Evolutionary conservation across 2,329 filamentous ascomycete species (phyloP).

Genomic region (Colletotrichum incanum): DNA sequence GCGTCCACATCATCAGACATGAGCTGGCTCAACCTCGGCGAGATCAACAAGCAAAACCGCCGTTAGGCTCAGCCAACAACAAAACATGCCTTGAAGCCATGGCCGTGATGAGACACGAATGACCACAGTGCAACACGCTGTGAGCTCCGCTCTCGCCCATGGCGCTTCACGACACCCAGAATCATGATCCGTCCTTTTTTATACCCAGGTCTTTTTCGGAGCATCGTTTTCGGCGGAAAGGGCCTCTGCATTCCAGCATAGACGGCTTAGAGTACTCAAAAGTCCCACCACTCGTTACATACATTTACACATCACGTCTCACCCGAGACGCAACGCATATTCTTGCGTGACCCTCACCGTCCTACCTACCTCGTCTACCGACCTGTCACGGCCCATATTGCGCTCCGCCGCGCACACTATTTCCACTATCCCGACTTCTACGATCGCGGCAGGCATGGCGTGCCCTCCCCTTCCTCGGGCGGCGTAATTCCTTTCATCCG

Average conservation of each 20-base stretch:
- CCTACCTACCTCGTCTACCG: background rate
- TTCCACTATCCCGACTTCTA: constrained; percentile 16
- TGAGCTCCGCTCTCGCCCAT: constrained; percentile 40
- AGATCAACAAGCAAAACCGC: constrained; percentile 49
- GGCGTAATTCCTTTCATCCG: constrained; percentile 41
- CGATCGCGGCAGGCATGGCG: constrained; percentile 32
- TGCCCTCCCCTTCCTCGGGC: constrained; percentile 17
- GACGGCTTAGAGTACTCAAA: constrained; percentile 44
- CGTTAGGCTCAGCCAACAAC: constrained; percentile 13
- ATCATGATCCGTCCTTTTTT: constrained; percentile 46
- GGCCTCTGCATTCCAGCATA: constrained; percentile 43
- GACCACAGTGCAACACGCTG: constrained; percentile 26
- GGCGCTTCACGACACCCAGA: constrained; percentile 43
- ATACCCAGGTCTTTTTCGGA: constrained; percentile 46
- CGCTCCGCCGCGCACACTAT: constrained; percentile 25
- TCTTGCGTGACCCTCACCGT: background rate
- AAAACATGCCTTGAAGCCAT: constrained; percentile 29
- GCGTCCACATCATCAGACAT: constrained; percentile 75
- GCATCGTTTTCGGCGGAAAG: constrained; percentile 42
- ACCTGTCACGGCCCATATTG: background rate
- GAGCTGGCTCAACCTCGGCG: constrained; percentile 85
- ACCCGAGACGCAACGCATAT: constrained; percentile 16
- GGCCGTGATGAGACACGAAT: constrained; percentile 38
- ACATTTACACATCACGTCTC: constrained; percentile 26
- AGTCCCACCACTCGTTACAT: constrained; percentile 41